A percentile compares a stretch with the other conserved stretches of the same genome.
Evolutionary conservation across 2,329 filamentous ascomycete species (phyloP).

Genomic region (Nemania serpens): DNA sequence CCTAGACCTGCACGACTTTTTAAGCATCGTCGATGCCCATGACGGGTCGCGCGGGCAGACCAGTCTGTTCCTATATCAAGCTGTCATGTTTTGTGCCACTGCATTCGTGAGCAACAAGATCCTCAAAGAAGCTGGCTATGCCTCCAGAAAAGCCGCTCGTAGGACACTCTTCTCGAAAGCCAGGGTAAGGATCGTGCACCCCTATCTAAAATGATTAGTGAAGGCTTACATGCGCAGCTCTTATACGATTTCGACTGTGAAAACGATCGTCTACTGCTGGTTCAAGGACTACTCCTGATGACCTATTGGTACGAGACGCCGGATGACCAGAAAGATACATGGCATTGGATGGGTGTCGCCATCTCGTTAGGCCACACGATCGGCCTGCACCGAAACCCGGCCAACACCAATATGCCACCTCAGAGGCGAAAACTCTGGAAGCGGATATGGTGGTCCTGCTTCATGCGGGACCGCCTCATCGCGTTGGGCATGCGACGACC

Average conservation of each 20-base stretch:
- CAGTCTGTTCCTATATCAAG: conserved; percentile 88
- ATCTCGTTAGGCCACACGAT: conserved; percentile 93
- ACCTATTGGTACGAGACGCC: conserved; percentile 98
- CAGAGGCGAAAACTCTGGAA: conserved; percentile 86
- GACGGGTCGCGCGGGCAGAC: conserved; percentile 74
- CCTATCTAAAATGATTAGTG: conserved; percentile 1
- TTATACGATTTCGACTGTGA: conserved; percentile 97
- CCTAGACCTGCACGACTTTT: conserved; percentile 68
- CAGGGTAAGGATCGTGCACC: conserved; percentile 61
- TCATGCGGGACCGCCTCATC: conserved; percentile 91
- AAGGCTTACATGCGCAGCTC: conserved; percentile 54
- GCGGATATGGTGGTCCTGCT: conserved; percentile 97
- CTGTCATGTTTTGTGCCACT: conserved; percentile 91
- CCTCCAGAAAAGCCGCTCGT: conserved; percentile 77
- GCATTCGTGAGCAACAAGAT: conserved; percentile 84
- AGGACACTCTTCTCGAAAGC: conserved; percentile 89
- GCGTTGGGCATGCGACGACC: conserved; percentile 92
- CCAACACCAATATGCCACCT: conserved; percentile 72
- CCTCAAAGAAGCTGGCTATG: conserved; percentile 77
- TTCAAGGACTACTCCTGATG: conserved; percentile 88
- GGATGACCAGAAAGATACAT: conserved; percentile 96
- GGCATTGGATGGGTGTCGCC: conserved; percentile 98
- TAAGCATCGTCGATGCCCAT: conserved; percentile 63
- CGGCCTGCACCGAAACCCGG: conserved; percentile 84
- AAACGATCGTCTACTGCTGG: conserved; percentile 82